Base-by-base conservation (phyloP, 345 rosid species). In the Eucalyptus sp. region DNA sequence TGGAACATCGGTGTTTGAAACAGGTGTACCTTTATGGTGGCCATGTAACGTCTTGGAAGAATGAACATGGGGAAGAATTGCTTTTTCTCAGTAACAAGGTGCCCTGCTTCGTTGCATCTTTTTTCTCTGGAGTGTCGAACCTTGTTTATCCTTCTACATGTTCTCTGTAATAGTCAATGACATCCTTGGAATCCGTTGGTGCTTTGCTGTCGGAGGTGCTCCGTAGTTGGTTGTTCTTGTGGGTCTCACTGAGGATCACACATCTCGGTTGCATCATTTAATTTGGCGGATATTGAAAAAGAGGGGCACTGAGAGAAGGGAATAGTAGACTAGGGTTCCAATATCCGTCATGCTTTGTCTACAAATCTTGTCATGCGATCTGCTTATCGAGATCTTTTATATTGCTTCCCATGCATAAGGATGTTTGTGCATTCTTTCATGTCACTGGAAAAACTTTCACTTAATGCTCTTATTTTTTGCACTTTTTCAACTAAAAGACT, bases 11-110 rank as follows among this genome's bases (percentile, higher is more conserved):
- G 85, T n/a, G 54, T 41, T 88, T 89, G 46, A 58, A 81, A 64
- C 91, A 97, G 99, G 94, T 97, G 80, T 97, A 94, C 92, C 90
- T 97, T 89, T 94, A 93, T 88, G 98, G 99, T 60, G 97, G 93
- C 58, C 98, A 97, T 54, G 98, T 97, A 50, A 94, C 94, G 58
- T 96, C 99, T 83, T 97, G 99, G 98, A 97, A 95, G 94, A 95
- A 95, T 89, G 96, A 93, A 89, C 91, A 91, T 27, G 93, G 95
- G 33, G 99, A 97, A 89, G 98, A 97, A 86, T 91, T 97, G 91
- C 98, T 97, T 90, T 95, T 96, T 88, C 88, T 96, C 89, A 96
- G 99, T 88, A 94, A 92, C 90, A 97, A 95, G 98, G 99, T 96
- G 90, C 29, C 84, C 48, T 76, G 48, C 48, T 76, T 76, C 48